Percentiles rank a stretch among this genome's conserved stretches.
Conservation (phyloP, 2,329 filamentous ascomycete species). For the Diaporthe vaccinii region DNA sequence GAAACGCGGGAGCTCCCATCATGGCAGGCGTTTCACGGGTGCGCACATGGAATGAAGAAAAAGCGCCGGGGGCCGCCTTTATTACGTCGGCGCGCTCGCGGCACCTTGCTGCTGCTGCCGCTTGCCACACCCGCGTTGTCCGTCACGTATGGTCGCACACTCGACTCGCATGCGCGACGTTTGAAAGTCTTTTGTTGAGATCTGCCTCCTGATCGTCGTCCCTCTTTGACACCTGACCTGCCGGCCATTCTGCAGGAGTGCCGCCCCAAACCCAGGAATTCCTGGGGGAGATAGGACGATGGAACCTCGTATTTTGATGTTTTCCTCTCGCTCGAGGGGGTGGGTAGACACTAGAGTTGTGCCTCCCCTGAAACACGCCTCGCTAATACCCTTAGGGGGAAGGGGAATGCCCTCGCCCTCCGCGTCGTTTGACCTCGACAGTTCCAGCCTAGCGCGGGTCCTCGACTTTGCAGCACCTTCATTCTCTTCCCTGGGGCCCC, state of each 20-base stretch:
- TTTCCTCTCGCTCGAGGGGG: constrained; percentile 3
- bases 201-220: constrained; percentile 23
- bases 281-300: background rate
- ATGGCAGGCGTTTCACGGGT: constrained; percentile 18
- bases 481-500: constrained; percentile 11
- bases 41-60: constrained; percentile 17
- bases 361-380: constrained; percentile 37
- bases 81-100: constrained; percentile 5
- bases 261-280: background rate
- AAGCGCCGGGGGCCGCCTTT: background rate
- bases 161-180: background rate
- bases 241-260: constrained; percentile 3
- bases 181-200: constrained; percentile 13
- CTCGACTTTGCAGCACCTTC: constrained; percentile 1
- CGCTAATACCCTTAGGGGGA: constrained; percentile 11
- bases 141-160: constrained; percentile 1
- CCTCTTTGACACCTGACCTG: background rate
- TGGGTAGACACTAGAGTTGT: background rate
- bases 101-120: background rate
- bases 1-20: constrained; percentile 26
- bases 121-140: background rate
- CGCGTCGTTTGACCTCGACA: constrained; percentile 33
- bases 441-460: constrained; percentile 29
- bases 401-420: constrained; percentile 38
- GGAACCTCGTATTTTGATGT: constrained; percentile 32